These are phyloP conservation scores for Calonectria pseudoreteaudii DNA, from an alignment of 2,329 filamentous ascomycete species.

Conservation along the genomic window DNA sequence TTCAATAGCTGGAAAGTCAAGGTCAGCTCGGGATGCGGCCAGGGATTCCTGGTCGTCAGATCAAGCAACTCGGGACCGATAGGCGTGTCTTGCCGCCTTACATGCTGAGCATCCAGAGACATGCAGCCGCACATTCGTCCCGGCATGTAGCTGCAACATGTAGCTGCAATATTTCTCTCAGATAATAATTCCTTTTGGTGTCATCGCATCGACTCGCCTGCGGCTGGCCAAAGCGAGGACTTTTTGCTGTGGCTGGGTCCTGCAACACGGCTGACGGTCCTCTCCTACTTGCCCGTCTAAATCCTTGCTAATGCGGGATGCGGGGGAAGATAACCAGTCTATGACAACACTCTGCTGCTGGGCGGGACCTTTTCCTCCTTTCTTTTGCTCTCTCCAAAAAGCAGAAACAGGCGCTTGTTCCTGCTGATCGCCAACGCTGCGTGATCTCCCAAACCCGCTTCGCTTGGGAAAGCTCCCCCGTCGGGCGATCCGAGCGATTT, in stretches of 20 bases:
- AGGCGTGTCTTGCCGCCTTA: constrained; percentile 3
- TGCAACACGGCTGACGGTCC: neutral
- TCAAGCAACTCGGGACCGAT: neutral
- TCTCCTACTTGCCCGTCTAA: neutral
- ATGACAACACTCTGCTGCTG: constrained; percentile 5
- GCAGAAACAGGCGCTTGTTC: neutral
- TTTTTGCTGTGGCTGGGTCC: neutral
- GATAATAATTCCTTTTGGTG: neutral
- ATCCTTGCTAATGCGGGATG: constrained; percentile 4
- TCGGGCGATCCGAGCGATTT: neutral
- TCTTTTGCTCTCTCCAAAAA: neutral
- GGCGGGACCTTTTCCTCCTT: neutral
- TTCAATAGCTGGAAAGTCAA: neutral
- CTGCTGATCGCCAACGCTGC: neutral
- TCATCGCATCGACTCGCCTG: neutral
- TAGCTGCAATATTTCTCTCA: constrained; percentile 1
- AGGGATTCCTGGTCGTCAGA: neutral
- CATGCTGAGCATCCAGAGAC: neutral
- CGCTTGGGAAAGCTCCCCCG: neutral
- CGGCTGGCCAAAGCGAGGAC: neutral
- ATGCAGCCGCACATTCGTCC: neutral
- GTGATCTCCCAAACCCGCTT: neutral
- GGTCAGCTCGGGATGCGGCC: neutral
- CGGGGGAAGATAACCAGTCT: constrained; percentile 1
- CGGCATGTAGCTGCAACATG: neutral